These are phyloP conservation scores for Hypoxylon sp. DNA, from an alignment of 2,329 filamentous ascomycete genomes.

Conservation along the genomic window DNA sequence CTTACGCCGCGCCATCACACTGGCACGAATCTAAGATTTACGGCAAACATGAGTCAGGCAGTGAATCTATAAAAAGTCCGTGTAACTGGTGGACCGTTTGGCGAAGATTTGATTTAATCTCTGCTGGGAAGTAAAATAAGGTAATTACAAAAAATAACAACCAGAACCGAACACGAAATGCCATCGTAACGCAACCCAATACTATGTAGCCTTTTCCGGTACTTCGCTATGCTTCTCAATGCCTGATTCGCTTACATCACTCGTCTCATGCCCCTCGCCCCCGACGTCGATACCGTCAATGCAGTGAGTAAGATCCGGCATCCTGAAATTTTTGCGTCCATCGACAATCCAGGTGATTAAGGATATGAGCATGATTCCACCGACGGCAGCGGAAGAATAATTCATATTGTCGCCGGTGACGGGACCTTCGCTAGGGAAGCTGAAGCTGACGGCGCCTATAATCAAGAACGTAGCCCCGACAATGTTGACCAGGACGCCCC, in stretches of 20 bases:
- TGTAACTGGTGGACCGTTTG: no score
- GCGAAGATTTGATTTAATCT: no score
- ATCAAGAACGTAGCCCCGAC: conserved; percentile 5
- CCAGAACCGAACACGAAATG: neutral
- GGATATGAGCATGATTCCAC: neutral
- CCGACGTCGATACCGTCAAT: conserved; percentile 2
- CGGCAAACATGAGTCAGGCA: no score
- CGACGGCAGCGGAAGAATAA: conserved; percentile 4
- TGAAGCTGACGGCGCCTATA: conserved; percentile 3
- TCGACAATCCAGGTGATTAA: neutral
- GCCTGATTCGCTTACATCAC: neutral
- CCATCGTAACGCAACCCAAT: conserved; percentile 3
- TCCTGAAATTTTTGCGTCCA: conserved; percentile 2
- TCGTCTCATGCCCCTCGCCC: neutral
- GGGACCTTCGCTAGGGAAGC: neutral
- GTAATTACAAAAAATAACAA: conserved; percentile 1
- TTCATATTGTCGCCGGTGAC: conserved; percentile 1
- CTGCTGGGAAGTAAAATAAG: neutral
- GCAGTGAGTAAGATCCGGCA: neutral
- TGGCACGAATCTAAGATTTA: neutral
- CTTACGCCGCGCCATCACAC: neutral
- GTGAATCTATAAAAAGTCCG: no score
- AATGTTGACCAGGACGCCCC: neutral
- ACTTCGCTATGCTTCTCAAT: neutral
- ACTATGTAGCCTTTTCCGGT: neutral